Evolutionary conservation across 2,329 filamentous ascomycete species (phyloP).

Genomic region (Exophiala spinifera): DNA sequence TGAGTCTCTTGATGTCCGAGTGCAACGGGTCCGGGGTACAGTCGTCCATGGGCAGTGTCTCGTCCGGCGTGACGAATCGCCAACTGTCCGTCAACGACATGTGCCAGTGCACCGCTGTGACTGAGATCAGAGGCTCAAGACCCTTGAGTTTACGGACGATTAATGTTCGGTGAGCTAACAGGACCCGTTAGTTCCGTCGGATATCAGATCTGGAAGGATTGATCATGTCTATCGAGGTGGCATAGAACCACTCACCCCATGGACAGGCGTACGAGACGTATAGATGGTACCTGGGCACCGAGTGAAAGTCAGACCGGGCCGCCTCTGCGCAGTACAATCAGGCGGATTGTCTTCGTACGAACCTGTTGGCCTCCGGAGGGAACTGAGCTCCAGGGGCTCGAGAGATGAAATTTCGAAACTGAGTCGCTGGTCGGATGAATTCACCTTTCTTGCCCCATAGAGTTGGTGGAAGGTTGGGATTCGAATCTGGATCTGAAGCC

Average conservation of each 20-base stretch:
- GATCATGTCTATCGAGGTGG: too few relatives aligned
- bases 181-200: too few relatives aligned
- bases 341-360: background rate
- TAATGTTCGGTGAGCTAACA: conserved; percentile 47
- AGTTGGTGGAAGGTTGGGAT: conserved; percentile 52
- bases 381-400: conserved; percentile 68
- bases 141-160: conserved; percentile 51
- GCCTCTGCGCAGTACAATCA: too few relatives aligned
- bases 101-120: conserved; percentile 79
- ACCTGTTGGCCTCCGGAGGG: conserved; percentile 70
- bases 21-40: conserved; percentile 52
- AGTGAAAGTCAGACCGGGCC: background rate
- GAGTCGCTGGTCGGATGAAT: conserved; percentile 81
- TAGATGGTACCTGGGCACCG: conserved; percentile 68
- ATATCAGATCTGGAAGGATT: too few relatives aligned
- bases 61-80: conserved; percentile 67
- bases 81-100: conserved; percentile 57
- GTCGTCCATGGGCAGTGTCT: conserved; percentile 54
- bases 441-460: conserved; percentile 67
- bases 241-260: conserved; percentile 67
- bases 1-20: conserved; percentile 63
- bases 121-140: conserved; percentile 50
- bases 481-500: too few relatives aligned
- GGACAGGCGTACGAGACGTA: conserved; percentile 92
- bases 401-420: conserved; percentile 78